A percentile compares a stretch with the other conserved stretches of the same genome.
Conservation (phyloP, 139 green algal species). For the Helicosporidium sp. region DNA sequence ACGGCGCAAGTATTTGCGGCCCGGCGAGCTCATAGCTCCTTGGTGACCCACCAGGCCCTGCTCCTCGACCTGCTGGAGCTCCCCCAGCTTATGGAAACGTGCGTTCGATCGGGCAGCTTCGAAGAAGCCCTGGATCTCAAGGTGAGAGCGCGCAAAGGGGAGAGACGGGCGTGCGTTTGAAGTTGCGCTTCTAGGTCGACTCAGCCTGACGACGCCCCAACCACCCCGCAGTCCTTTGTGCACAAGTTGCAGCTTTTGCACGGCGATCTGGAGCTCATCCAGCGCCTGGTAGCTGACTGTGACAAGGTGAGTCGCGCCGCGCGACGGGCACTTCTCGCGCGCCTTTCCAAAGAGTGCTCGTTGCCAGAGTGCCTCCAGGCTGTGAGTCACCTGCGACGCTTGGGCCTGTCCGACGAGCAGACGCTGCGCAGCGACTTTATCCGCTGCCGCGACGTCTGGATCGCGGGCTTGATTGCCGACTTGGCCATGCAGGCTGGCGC, state of each 20-base stretch:
- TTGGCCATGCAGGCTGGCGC: too few species aligned
- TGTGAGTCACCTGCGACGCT: constrained; percentile 77
- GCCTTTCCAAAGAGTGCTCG: constrained; percentile 50
- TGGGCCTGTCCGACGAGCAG: constrained; percentile 47
- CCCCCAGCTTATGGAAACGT: constrained; percentile 88
- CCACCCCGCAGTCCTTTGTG: constrained; percentile 16
- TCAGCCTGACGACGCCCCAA: too few species aligned
- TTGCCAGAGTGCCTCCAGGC: constrained; percentile 81
- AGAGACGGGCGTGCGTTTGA: too few species aligned
- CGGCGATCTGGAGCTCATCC: constrained; percentile 36
- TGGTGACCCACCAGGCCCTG: constrained; percentile 30
- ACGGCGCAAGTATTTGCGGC: too few species aligned
- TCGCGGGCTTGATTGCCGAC: constrained; percentile 42
- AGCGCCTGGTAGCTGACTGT: constrained; percentile 43
- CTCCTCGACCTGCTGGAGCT: constrained; percentile 87
- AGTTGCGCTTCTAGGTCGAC: too few species aligned
- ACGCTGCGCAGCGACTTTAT: constrained; percentile 74
- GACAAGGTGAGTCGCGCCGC: constrained; percentile 38
- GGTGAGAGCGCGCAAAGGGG: too few species aligned
- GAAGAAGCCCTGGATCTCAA: constrained; percentile 93
- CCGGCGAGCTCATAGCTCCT: too few species aligned
- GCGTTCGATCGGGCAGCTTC: constrained; percentile 77
- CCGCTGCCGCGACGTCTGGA: constrained; percentile 46
- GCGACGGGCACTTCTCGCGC: constrained; percentile 61
- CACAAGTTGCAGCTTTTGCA: constrained; percentile 12